Conservation (phyloP, 129 eudicot genomes). For the Silybum marianum region DNA sequence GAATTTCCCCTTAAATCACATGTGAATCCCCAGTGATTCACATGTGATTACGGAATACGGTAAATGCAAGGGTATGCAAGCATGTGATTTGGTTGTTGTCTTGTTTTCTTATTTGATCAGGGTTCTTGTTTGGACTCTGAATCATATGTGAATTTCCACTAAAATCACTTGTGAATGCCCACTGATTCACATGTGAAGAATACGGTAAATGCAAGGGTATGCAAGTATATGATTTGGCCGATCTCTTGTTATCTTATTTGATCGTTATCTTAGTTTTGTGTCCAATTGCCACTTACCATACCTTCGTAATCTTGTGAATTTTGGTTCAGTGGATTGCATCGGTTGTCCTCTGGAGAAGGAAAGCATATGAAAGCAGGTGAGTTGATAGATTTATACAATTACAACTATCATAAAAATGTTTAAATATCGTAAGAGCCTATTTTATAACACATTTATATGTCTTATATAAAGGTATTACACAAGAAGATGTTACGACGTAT, state of each 20-base stretch:
- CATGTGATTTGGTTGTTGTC: not conserved
- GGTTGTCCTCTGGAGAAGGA: constrained; percentile 65
- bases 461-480: too few species aligned
- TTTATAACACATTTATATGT: too few species aligned
- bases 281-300: not conserved
- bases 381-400: constrained; percentile 10
- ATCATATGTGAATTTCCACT: not conserved
- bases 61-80: too few species aligned
- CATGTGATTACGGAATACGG: not conserved
- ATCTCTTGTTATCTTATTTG: not conserved
- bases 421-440: too few species aligned
- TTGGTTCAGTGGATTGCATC: constrained; percentile 56
- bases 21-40: not conserved
- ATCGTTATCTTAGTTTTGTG: not conserved
- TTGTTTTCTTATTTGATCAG: not conserved
- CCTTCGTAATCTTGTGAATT: constrained; percentile 4
- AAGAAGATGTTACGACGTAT: too few species aligned
- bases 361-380: constrained; percentile 65
- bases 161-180: too few species aligned
- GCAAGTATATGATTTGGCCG: not conserved
- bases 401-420: not conserved
- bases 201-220: not conserved
- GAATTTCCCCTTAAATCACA: not conserved
- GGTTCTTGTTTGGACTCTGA: not conserved
- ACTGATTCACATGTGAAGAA: not conserved